Base-by-base conservation (phyloP, 2,329 filamentous ascomycete species). In the Knoxdaviesia proteae region DNA sequence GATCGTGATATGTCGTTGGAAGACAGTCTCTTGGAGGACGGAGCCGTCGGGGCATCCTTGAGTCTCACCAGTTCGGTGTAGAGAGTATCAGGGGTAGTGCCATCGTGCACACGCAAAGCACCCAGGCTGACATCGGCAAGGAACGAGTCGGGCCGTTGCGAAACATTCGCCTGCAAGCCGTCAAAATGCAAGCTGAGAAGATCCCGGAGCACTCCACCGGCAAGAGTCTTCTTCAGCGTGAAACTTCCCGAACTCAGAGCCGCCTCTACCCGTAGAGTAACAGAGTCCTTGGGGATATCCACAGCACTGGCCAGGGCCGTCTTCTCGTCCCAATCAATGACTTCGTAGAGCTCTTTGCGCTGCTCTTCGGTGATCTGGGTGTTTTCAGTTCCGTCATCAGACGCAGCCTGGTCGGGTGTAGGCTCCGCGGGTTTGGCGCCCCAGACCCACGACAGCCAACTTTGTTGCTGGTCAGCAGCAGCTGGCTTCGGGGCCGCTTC, bases 241-340 rank as follows among this genome's bases (percentile, higher is more conserved):
- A 99, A 96, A 60, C 88, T 94, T 46, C 90, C 90, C 0, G 88
- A 94, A 48, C 83, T 81, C n/a, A 99, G 74, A 44, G 83, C 88
- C 41, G 90, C 80, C 55, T 96, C 86, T 40, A 98, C 65, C 55
- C 94, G 84, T 57, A 96, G 68, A 59, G 96, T 94, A 53, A 98
- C 70, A 7, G 84, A 84, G 51, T 99, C 90, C 43, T 83, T 75
- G 0, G 92, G 92, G 33, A 86, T 68, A 51, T 98, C 90, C 4
- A 99, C 78, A 37, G 81, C 79, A 50, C 94, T 86, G 0, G 84
- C 70, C 36, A 98, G 69, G 2, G 81, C 83, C 46, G 87, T 78
- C 64, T 94, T 96, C 59, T 99, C 90, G 48, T 98, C 84, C 78
- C 88, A 99, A 53, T 96, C 90, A 52, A 99, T 99, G 41, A 84